phyloP scores from a whole-genome alignment of 441 rosid genomes.

The Adansonia rubrostipa region DNA sequence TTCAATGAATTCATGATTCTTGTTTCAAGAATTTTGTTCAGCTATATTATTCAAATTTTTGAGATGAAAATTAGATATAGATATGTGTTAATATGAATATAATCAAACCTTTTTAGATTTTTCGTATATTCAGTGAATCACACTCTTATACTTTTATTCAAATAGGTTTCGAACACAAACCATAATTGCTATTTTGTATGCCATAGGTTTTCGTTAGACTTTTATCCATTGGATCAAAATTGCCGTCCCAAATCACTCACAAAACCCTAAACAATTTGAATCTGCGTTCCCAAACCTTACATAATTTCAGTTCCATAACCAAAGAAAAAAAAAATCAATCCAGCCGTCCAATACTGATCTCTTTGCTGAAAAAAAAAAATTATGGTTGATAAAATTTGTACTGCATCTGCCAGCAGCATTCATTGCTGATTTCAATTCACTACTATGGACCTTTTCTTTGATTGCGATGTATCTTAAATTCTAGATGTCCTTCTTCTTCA shows the following conservation, averaged over 20 bases:
- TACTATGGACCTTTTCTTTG: neutral
- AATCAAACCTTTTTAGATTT: no score
- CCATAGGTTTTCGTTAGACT: no score
- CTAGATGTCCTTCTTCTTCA: neutral
- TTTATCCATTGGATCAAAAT: no score
- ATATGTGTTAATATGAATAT: no score
- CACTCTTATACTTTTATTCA: no score
- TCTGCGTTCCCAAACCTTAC: neutral
- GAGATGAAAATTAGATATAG: no score
- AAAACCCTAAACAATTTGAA: neutral
- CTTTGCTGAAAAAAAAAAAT: neutral
- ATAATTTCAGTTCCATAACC: neutral
- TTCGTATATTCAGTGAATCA: no score
- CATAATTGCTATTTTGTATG: no score
- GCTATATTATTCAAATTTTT: no score
- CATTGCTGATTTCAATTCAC: no score
- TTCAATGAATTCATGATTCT: neutral
- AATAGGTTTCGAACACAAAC: no score
- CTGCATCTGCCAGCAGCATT: neutral
- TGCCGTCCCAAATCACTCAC: neutral
- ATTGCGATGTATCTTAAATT: neutral
- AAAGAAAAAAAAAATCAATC: neutral
- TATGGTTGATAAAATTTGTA: neutral
- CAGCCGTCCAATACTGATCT: neutral
- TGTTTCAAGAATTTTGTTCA: neutral